Evolutionary conservation across 2,329 filamentous ascomycete genomes (phyloP).

Genomic region (Phyllosticta capitalensis): DNA sequence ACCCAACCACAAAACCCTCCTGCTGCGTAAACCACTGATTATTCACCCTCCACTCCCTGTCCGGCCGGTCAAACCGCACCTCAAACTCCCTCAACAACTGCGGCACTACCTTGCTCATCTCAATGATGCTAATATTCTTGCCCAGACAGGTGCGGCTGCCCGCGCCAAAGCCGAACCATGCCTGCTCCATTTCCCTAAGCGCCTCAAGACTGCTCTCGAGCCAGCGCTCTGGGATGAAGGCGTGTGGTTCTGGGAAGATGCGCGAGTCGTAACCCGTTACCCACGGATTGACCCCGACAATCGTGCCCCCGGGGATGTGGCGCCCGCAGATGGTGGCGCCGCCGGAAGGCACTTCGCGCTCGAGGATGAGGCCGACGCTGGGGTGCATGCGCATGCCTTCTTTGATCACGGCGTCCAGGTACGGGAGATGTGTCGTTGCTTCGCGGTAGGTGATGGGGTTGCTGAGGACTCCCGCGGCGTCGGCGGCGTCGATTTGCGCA

Average conservation of each 20-base stretch:
- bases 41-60: conserved; percentile 3
- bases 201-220: conserved; percentile 1
- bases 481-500: conserved; percentile 17
- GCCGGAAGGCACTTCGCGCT: conserved; percentile 21
- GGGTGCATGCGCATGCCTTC: conserved; percentile 39
- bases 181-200: conserved; percentile 2
- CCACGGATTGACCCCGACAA: conserved; percentile 26
- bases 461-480: conserved; percentile 13
- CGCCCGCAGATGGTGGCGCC: conserved; percentile 20
- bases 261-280: conserved; percentile 13
- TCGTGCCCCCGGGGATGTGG: conserved; percentile 17
- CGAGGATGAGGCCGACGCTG: conserved; percentile 22
- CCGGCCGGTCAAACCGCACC: conserved; percentile 6
- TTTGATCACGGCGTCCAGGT: conserved; percentile 39
- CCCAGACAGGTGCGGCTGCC: conserved; percentile 14
- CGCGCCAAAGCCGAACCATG: conserved; percentile 12
- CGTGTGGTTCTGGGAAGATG: conserved; percentile 6
- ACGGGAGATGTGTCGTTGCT: conserved; percentile 25
- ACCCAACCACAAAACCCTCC: not conserved
- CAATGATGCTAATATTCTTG: conserved; percentile 12
- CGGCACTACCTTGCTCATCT: conserved; percentile 13
- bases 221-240: conserved; percentile 13
- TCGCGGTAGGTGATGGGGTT: conserved; percentile 16
- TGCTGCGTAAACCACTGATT: conserved; percentile 11
- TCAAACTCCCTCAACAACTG: conserved; percentile 14